A percentile compares a stretch with the other conserved stretches of the same genome.
phyloP scores from a whole-genome alignment of 2,329 filamentous ascomycete species.

The Xylaria multiplex region DNA sequence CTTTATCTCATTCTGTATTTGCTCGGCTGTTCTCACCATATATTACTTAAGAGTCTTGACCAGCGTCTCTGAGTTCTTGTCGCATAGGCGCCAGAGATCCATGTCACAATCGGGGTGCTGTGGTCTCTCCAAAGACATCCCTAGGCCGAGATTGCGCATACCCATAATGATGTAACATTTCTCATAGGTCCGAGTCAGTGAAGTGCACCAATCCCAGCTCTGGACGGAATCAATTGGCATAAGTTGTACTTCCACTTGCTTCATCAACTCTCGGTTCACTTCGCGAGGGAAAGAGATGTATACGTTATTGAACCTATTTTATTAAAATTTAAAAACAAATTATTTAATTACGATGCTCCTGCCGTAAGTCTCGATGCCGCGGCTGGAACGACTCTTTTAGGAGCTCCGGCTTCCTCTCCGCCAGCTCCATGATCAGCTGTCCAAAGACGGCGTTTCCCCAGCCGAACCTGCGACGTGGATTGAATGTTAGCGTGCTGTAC shows the following conservation, averaged over 20 bases:
- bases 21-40: no score
- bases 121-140: no score
- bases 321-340: neutral
- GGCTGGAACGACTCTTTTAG: slow-evolving; percentile 53
- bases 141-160: neutral
- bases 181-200: neutral
- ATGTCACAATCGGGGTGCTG: no score
- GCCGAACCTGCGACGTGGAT: slow-evolving; percentile 72
- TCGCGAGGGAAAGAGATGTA: neutral
- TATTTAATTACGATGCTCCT: neutral
- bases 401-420: slow-evolving; percentile 72
- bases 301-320: neutral
- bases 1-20: no score
- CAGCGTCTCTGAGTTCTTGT: no score
- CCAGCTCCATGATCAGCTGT: slow-evolving; percentile 81
- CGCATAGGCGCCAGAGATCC: no score
- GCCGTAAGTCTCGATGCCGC: slow-evolving; percentile 31
- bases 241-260: neutral
- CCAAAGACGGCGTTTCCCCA: slow-evolving; percentile 92
- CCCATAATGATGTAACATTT: neutral
- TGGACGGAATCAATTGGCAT: neutral
- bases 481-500: slow-evolving; percentile 23
- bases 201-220: neutral
- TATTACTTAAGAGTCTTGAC: no score
- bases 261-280: neutral